phyloP scores from a whole-genome alignment of 768 basidiomycete species.

The Trametes villosa region DNA sequence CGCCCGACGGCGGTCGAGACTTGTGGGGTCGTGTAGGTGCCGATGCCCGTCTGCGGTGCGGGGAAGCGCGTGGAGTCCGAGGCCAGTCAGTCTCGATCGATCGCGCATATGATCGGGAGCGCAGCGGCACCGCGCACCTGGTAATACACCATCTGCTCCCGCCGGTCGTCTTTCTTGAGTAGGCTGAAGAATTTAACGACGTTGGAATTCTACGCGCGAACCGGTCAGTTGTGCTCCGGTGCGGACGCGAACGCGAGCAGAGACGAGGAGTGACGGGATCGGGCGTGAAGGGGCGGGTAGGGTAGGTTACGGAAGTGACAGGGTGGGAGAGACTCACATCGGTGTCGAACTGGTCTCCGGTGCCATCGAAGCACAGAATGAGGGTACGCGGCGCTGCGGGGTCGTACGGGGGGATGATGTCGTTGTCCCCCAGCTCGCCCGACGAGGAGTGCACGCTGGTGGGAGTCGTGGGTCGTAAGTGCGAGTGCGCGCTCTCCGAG shows the following conservation, averaged over 20 bases:
- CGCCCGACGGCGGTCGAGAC: conserved; percentile 62
- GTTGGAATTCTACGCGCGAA: conserved; percentile 64
- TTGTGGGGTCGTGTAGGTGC: conserved; percentile 70
- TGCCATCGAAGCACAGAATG: conserved; percentile 72
- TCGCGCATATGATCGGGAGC: conserved; percentile 5
- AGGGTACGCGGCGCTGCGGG: conserved; percentile 47
- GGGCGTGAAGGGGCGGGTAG: not conserved
- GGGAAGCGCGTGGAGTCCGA: not conserved
- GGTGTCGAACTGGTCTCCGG: conserved; percentile 67
- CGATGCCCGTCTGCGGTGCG: conserved; percentile 62
- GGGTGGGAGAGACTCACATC: conserved; percentile 50
- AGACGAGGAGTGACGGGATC: not conserved
- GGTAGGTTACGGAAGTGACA: not conserved
- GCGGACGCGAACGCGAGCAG: not conserved
- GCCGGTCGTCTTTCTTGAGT: conserved; percentile 66
- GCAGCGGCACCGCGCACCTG: conserved; percentile 48
- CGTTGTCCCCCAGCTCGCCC: conserved; percentile 17
- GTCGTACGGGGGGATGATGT: conserved; percentile 30
- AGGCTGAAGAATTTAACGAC: conserved; percentile 70
- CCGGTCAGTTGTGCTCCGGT: not conserved
- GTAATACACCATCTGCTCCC: conserved; percentile 74
- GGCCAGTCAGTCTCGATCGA: conserved; percentile 10
- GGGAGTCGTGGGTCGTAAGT: conserved; percentile 17
- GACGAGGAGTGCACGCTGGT: conserved; percentile 20
- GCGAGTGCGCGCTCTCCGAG: conserved; percentile 9